Evolutionary conservation across 805 yeast genomes (phyloP), one percentile per base, ranked within the genome.

Genomic region (Zygosaccharomyces pseudorouxii): DNA sequence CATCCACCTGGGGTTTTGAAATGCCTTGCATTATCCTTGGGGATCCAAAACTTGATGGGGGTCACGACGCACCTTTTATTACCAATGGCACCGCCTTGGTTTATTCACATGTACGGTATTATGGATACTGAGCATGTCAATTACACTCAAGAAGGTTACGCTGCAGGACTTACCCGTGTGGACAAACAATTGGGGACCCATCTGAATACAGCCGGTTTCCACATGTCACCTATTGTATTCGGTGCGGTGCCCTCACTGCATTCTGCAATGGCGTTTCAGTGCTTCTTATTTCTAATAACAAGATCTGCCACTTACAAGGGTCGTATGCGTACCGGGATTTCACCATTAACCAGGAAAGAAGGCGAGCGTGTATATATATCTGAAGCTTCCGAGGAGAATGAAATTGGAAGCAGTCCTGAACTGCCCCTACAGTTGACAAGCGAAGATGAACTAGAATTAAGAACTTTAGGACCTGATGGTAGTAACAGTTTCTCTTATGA

Each of bases 21-120:
- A 51, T 68, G 72, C 55, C 84, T 80, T 54, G 68, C 79, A 0
- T 56, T 74, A n/a, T 73, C 79, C 0, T 55, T 83, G 38, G 89
- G 89, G 1, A 45, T 72, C 9, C 87, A 81, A 60, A 83, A 81
- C 55, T 71, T 81, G 10, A 64, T 71, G 1, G 85, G 86, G 20
- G 81, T 81, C 0, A 35, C 73, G 33, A 83, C 87, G 2, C 88
- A 82, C 61, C 59, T 84, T 31, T 42, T 74, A 5, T 71, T 82
- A 62, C 90, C 90, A 22, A 82, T 79, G 60, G 86, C 88, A 1
- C 86, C 89, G 0, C 89, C 89, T 3, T 81, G 88, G 83, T 84
- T 81, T 61, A 77, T 81, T 41, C 82, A 78, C 58, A 52, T 79
- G 51, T 74, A 83, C 55, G 86, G 88, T 3, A 74, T 75, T 19